Base-by-base conservation (phyloP, 2,329 filamentous ascomycete species). In the Trematosphaeria pertusa region DNA sequence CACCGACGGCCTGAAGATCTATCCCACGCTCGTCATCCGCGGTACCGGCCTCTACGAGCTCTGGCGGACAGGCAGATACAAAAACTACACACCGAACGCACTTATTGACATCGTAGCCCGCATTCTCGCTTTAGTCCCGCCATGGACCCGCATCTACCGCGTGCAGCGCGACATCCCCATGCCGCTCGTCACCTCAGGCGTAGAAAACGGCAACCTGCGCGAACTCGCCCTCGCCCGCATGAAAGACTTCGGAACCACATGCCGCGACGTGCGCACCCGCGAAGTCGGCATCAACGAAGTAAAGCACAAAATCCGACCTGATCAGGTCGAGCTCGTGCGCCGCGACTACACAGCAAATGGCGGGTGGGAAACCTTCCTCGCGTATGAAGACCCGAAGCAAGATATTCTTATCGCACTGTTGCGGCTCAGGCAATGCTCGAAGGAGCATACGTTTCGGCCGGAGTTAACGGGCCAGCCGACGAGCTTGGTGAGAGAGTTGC, bases 111-210 rank as follows among this genome's bases (percentile, higher is more conserved):
- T 99, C 12, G 91, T 99, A 0, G 95, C 94, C 3, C 86, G 94
- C n/a, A 99, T 99, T 41, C 78, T 99, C 52, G 94, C 94, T 0
- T 81, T 99, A 2, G 88, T 99, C 0, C 94, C 94, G 1, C 94
- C 94, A 1, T 99, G 94, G 94, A 99, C 95, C 0, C 86, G 94
- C 53, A 99, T 99, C 65, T 99, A 99, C 77, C 91, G 94, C 50
- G 94, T 99, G 0, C 94, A 99, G 77, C 86, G 94, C 70, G 94
- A 99, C 74, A 99, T 99, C 48, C 94, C 94, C n/a, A 99, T 99
- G 94, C 94, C 94, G 0, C 81, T 99, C 18, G 95, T 99, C n/a
- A 97, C 94, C 0, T 96, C 93, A 0, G 94, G 94, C 31, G 94
- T 99, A 0, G 94, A 99, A 75, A 99, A 99, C 61, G 94, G 94